Evolutionary conservation across 1,284 basidiomycete species (phyloP), one percentile per base, ranked within the genome.

Genomic region (Kwoniella shivajii): DNA sequence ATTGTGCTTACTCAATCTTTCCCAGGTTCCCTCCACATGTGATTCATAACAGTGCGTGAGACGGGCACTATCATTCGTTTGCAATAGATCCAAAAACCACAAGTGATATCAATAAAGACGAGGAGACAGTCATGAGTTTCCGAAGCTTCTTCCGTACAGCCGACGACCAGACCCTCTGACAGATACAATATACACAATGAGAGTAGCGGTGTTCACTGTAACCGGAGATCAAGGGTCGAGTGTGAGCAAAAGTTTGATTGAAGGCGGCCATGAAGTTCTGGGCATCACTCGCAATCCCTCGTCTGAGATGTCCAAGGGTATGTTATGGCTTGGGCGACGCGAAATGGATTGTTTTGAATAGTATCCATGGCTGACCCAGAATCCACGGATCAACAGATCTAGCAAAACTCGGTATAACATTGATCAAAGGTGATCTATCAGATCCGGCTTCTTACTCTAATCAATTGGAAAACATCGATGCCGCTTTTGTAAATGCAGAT

Each of bases 361-460:
- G n/a, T n/a, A n/a, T n/a, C n/a, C n/a, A n/a, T n/a, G n/a, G n/a
- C n/a, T n/a, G n/a, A n/a, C n/a, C n/a, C n/a, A n/a, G n/a, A n/a
- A n/a, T n/a, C n/a, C n/a, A n/a, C n/a, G n/a, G n/a, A n/a, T n/a
- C n/a, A n/a, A 5, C 11, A 39, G 37, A 10, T 39, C 37, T 39
- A 10, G 24, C 30, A 14, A 36, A 30, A 10, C 29, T 51, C 11
- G 62, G 62, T 36, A 59, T 63, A 16, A 50, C 52, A 14, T 50
- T 68, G 14, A 57, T 68, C 16, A 57, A 59, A 44, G 65, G 63
- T 20, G 64, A 68, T 52, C 61, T 68, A 56, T 60, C 61, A 47
- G 60, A 63, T 53, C 62, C 61, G 24, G 53, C 42, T 0, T 52
- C 41, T 22, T 71, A 71, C 43, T 33, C 31, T 16, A 34, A 33